Percentiles rank a stretch among this genome's conserved stretches.
phyloP scores from a whole-genome alignment of 1,284 basidiomycete species.

The Jaminaea rosea region DNA sequence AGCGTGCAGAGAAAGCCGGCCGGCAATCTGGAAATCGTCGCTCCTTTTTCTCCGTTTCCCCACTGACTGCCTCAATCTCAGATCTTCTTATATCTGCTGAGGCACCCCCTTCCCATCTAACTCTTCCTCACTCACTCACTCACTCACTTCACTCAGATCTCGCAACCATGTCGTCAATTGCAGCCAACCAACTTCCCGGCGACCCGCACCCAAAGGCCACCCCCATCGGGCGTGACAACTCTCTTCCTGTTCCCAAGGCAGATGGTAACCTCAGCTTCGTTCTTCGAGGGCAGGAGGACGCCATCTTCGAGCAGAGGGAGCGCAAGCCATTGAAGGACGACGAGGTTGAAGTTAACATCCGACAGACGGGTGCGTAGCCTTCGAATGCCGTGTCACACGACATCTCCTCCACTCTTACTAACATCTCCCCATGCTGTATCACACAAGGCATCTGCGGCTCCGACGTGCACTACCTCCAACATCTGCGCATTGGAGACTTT shows the following conservation, averaged over 20 bases:
- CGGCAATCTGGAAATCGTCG: too few species aligned
- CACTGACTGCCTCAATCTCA: too few species aligned
- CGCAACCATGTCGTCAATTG: neutral
- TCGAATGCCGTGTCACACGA: too few species aligned
- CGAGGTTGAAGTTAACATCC: constrained; percentile 80
- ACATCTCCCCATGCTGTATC: neutral
- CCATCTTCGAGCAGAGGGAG: constrained; percentile 65
- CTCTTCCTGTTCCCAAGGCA: constrained; percentile 26
- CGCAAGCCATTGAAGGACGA: constrained; percentile 57
- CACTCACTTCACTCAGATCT: neutral
- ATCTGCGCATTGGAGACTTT: constrained; percentile 55
- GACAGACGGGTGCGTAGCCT: constrained; percentile 53
- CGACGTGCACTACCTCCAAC: constrained; percentile 53
- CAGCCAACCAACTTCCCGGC: neutral
- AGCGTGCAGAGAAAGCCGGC: too few species aligned
- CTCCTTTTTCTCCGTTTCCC: too few species aligned
- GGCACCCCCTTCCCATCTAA: too few species aligned
- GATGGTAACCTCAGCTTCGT: constrained; percentile 66
- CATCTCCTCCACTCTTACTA: neutral
- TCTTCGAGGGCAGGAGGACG: constrained; percentile 63
- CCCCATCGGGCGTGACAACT: constrained; percentile 30
- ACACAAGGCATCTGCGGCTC: constrained; percentile 65
- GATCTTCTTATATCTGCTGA: too few species aligned
- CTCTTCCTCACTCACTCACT: neutral
- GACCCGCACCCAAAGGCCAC: neutral